Percentiles rank a stretch among this genome's conserved stretches.
phyloP scores from a whole-genome alignment of 805 yeast species.

The Saccharomycopsis sp. region DNA sequence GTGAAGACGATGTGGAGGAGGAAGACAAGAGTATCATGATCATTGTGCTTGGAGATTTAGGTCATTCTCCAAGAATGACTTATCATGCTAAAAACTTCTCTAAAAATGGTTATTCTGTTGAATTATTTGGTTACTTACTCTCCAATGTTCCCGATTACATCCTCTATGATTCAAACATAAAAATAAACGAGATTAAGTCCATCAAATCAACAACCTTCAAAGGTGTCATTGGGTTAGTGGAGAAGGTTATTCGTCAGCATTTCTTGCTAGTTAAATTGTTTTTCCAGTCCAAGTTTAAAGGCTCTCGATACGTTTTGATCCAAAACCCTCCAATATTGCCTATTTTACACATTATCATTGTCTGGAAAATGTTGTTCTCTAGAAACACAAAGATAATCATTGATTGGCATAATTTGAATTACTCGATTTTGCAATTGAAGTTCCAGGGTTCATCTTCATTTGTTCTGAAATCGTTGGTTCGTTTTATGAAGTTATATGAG shows the following conservation, averaged over 20 bases:
- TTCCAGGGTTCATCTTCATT: slow-evolving; percentile 36
- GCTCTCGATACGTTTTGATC: slow-evolving; percentile 62
- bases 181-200: slow-evolving; percentile 38
- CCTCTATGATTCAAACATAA: slow-evolving; percentile 43
- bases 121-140: slow-evolving; percentile 76
- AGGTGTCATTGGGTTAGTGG: slow-evolving; percentile 21
- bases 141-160: slow-evolving; percentile 46
- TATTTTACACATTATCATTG: slow-evolving; percentile 53
- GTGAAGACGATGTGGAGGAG: neutral
- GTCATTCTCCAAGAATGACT: slow-evolving; percentile 92
- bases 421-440: slow-evolving; percentile 67
- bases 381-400: slow-evolving; percentile 60
- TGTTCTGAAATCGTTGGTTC: slow-evolving; percentile 36
- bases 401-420: slow-evolving; percentile 97
- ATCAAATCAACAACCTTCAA: slow-evolving; percentile 30
- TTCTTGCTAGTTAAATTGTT: slow-evolving; percentile 41
- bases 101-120: slow-evolving; percentile 64
- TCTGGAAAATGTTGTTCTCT: slow-evolving; percentile 43
- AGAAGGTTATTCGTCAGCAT: slow-evolving; percentile 57
- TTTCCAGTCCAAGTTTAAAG: slow-evolving; percentile 38
- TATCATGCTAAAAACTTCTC: slow-evolving; percentile 82
- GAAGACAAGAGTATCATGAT: slow-evolving; percentile 45
- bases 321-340: slow-evolving; percentile 96
- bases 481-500: slow-evolving; percentile 58
- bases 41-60: slow-evolving; percentile 86